Conservation (phyloP, 2,329 filamentous ascomycete species). For the Aspergillaceae sp. region DNA sequence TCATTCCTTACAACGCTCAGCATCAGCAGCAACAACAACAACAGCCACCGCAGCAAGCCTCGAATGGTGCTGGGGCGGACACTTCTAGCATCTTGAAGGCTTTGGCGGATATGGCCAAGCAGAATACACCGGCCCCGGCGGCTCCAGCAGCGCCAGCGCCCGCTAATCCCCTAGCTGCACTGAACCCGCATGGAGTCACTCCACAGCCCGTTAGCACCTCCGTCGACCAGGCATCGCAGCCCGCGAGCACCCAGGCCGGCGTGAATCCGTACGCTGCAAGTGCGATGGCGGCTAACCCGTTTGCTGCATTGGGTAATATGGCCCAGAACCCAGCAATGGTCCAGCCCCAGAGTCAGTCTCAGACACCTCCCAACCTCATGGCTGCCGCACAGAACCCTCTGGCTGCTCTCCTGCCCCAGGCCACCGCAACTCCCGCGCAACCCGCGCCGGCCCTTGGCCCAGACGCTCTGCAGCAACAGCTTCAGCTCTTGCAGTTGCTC, state of each 20-base stretch:
- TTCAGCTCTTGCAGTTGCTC: slow-evolving; percentile 66
- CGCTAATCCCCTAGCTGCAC: slow-evolving; percentile 40
- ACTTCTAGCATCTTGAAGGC: slow-evolving; percentile 65
- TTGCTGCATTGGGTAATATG: slow-evolving; percentile 39
- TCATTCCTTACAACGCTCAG: slow-evolving; percentile 30
- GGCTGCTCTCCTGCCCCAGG: slow-evolving; percentile 36
- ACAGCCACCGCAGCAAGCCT: slow-evolving; percentile 13
- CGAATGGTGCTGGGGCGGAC: slow-evolving; percentile 40
- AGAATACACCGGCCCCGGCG: slow-evolving; percentile 51
- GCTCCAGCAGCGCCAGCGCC: slow-evolving; percentile 28
- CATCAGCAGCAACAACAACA: slow-evolving; percentile 22
- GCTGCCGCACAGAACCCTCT: slow-evolving; percentile 32
- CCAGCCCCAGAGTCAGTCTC: slow-evolving; percentile 33
- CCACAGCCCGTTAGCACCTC: slow-evolving; percentile 33
- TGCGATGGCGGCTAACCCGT: slow-evolving; percentile 39
- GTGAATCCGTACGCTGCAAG: slow-evolving; percentile 48
- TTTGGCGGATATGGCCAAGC: slow-evolving; percentile 70
- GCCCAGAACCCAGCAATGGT: slow-evolving; percentile 27
- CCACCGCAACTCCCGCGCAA: slow-evolving; percentile 20
- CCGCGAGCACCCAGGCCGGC: slow-evolving; percentile 42
- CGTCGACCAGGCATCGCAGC: slow-evolving; percentile 37
- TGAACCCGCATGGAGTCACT: slow-evolving; percentile 38
- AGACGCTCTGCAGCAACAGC: slow-evolving; percentile 57
- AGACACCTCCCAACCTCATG: slow-evolving; percentile 33
- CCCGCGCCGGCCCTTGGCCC: slow-evolving; percentile 24